Evolutionary conservation across 2,329 filamentous ascomycete species (phyloP), one percentile per base, ranked within the genome.

Genomic region (Verticillium tricorpus): DNA sequence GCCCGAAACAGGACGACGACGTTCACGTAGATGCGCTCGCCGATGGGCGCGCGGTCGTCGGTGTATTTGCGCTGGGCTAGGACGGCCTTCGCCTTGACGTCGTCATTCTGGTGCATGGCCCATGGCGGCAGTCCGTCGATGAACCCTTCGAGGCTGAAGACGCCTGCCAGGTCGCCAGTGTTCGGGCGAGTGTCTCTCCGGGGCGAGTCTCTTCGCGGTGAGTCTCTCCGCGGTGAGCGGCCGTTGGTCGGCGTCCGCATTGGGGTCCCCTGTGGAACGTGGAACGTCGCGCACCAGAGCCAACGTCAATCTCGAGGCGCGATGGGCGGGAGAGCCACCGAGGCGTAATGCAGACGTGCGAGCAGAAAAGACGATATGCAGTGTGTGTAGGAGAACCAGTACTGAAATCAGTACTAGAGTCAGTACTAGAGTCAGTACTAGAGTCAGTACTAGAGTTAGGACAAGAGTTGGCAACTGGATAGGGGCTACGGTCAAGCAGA

Each of bases 91-190:
- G 56, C 56, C 9, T 25, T 19, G 34, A 17, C 22, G 7, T 34
- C n/a, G 11, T 40, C 15, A 3, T 17, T 28, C 2, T n/a, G 8
- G 15, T 17, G 34, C n/a, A 3, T 5, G 4, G 56, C 56, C 56
- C 56, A 58, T 22, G 35, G 56, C n/a, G 56, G 56, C 8, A 9
- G 17, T 6, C 35, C 25, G 37, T 40, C 35, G 3, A 76, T 75
- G 0, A 83, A 82, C 0, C 82, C 82, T 8, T 40, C 35, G 35
- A 37, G 37, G 3, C 35, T 28, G 35, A 58, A 40, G 12, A 45
- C n/a, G 34, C 56, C 56, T 14, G 56, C 25, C 22, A 58, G 56
- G 22, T 22, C 40, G 56, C 17, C 17, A 3, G 39, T 7, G 17
- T 14, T 9, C n/a, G 6, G 39, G n/a, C n/a, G 39, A 25, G 6